phyloP scores from a whole-genome alignment of 305 asterid species.

The Striga hermonthica region DNA sequence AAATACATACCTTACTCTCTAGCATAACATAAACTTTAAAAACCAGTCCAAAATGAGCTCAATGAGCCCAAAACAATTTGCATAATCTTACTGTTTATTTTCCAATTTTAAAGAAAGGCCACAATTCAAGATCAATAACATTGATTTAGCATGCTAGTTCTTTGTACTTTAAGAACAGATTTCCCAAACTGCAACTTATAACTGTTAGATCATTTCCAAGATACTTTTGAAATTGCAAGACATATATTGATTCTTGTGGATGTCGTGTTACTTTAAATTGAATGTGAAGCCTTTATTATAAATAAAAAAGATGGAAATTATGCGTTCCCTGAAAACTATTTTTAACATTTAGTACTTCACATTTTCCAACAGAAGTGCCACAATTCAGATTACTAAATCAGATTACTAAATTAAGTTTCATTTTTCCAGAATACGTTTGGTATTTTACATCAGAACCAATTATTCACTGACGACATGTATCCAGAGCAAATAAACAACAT shows the following conservation, averaged over 20 bases:
- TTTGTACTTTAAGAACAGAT: constrained; percentile 16
- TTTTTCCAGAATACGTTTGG: constrained; percentile 12
- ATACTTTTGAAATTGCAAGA: neutral
- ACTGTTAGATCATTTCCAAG: neutral
- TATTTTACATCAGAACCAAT: constrained; percentile 8
- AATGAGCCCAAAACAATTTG: constrained; percentile 14
- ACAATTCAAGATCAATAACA: constrained; percentile 7
- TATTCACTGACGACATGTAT: constrained; percentile 1
- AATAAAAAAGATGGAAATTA: no score
- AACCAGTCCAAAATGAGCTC: constrained; percentile 14
- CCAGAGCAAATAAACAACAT: constrained; percentile 12
- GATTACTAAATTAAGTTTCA: neutral
- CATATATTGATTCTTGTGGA: neutral
- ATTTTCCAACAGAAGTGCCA: neutral
- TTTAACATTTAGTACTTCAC: no score
- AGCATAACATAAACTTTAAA: constrained; percentile 10
- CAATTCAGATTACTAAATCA: constrained; percentile 14
- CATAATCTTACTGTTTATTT: constrained; percentile 12
- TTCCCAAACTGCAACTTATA: constrained; percentile 12
- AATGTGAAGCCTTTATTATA: no score
- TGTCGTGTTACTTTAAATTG: neutral
- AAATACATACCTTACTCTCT: constrained; percentile 19
- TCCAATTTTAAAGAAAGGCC: constrained; percentile 6
- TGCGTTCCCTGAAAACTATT: no score
- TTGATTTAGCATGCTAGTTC: constrained; percentile 8